Evolutionary conservation across 1,284 basidiomycete genomes (phyloP).

Genomic region (Pholiota adiposa): DNA sequence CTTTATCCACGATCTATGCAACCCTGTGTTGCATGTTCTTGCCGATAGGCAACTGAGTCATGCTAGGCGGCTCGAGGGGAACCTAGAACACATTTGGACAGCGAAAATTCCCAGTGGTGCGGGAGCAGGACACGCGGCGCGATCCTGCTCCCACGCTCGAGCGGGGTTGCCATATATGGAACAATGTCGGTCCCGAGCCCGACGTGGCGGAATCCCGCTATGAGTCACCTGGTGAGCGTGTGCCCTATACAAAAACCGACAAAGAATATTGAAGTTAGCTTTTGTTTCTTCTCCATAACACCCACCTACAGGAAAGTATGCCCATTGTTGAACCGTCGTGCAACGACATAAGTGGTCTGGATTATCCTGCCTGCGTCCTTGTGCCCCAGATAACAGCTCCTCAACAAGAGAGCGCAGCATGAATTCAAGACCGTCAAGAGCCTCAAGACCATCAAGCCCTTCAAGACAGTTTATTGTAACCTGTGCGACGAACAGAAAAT

Average conservation of each 20-base stretch:
- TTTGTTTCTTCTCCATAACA: not conserved
- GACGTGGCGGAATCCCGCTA: not conserved
- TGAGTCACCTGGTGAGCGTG: not conserved
- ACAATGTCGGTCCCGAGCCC: too few relatives aligned
- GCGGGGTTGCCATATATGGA: conserved; percentile 7
- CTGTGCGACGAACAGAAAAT: not conserved
- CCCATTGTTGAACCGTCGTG: not conserved
- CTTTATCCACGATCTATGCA: too few relatives aligned
- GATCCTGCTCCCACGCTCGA: not conserved
- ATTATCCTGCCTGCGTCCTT: not conserved
- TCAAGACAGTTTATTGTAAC: not conserved
- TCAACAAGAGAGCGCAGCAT: not conserved
- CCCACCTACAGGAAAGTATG: not conserved
- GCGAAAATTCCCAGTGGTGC: not conserved
- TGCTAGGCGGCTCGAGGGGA: not conserved
- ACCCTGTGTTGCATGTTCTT: too few relatives aligned
- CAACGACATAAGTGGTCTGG: not conserved
- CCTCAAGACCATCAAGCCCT: not conserved
- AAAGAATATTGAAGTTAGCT: not conserved
- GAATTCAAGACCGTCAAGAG: not conserved
- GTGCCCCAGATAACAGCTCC: too few relatives aligned
- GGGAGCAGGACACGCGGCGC: not conserved
- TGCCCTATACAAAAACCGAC: not conserved
- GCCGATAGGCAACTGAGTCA: not conserved
- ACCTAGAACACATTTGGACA: not conserved